Evolutionary conservation across 129 eudicot species (phyloP).

Genomic region (Lactuca sativa): DNA sequence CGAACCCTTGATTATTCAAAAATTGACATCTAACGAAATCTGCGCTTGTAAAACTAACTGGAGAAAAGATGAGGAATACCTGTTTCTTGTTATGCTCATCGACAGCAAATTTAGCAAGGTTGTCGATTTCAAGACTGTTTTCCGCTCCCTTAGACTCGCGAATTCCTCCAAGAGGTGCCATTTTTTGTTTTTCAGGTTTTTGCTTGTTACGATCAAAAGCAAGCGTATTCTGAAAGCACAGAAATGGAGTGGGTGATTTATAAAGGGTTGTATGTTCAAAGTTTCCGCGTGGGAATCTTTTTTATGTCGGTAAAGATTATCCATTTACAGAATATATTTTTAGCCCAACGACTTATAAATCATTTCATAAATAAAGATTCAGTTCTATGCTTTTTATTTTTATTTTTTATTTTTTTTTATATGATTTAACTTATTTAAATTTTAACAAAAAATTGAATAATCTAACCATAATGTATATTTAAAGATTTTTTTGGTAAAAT

Average conservation of each 20-base stretch:
- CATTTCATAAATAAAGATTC: no score
- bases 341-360: no score
- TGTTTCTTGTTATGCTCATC: conserved; percentile 52
- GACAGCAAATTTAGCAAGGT: conserved; percentile 58
- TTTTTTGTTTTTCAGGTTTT: background rate
- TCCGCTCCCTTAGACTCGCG: conserved; percentile 37
- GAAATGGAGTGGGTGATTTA: background rate
- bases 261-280: background rate
- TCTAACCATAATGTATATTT: no score
- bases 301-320: no score
- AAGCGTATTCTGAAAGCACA: conserved; percentile 22
- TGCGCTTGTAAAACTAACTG: background rate
- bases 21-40: no score
- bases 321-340: no score
- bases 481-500: no score
- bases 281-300: background rate
- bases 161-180: conserved; percentile 50
- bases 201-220: background rate
- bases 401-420: no score
- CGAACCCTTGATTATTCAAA: no score
- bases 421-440: no score
- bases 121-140: conserved; percentile 48
- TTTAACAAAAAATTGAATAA: no score
- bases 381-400: no score
- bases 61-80: conserved; percentile 18